Conservation (phyloP, 2,329 filamentous ascomycete species). For the Ophiostoma tasmaniense region DNA sequence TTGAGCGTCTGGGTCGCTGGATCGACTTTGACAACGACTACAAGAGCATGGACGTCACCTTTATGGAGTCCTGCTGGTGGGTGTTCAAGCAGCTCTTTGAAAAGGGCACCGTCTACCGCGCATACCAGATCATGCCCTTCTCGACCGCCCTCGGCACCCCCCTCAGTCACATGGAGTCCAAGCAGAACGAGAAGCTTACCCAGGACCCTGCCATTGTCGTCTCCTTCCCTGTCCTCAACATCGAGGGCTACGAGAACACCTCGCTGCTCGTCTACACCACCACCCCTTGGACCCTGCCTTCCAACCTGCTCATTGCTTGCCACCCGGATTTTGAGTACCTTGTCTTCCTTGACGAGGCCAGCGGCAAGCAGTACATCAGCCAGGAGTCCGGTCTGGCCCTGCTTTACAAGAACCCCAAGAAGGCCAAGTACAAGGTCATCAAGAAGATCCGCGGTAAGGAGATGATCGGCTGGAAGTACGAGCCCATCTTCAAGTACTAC, state of each 20-base stretch:
- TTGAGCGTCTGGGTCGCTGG: constrained; percentile 86
- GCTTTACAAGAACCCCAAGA: constrained; percentile 91
- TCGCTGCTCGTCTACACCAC: constrained; percentile 80
- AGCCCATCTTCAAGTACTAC: constrained; percentile 84
- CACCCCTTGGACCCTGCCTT: constrained; percentile 72
- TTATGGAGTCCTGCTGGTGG: constrained; percentile 98
- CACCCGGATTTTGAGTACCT: constrained; percentile 74
- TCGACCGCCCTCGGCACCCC: constrained; percentile 84
- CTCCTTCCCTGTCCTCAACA: constrained; percentile 72
- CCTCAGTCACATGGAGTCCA: constrained; percentile 86
- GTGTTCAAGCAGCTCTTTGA: constrained; percentile 90
- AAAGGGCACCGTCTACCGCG: constrained; percentile 82
- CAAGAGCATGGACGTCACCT: constrained; percentile 93
- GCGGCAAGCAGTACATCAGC: constrained; percentile 76
- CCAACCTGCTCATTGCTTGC: constrained; percentile 62
- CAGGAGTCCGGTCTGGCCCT: constrained; percentile 73
- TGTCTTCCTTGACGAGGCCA: constrained; percentile 75
- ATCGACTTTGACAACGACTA: constrained; percentile 98
- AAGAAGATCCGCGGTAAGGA: constrained; percentile 73
- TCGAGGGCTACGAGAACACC: constrained; percentile 68
- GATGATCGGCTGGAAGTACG: constrained; percentile 82
- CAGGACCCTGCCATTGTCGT: constrained; percentile 87
- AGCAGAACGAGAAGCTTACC: constrained; percentile 90
- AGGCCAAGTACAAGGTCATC: constrained; percentile 82
- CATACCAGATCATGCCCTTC: constrained; percentile 89